Base-by-base conservation (phyloP, 192 early-diverging fungal genomes). In the Coemansia sp. region DNA sequence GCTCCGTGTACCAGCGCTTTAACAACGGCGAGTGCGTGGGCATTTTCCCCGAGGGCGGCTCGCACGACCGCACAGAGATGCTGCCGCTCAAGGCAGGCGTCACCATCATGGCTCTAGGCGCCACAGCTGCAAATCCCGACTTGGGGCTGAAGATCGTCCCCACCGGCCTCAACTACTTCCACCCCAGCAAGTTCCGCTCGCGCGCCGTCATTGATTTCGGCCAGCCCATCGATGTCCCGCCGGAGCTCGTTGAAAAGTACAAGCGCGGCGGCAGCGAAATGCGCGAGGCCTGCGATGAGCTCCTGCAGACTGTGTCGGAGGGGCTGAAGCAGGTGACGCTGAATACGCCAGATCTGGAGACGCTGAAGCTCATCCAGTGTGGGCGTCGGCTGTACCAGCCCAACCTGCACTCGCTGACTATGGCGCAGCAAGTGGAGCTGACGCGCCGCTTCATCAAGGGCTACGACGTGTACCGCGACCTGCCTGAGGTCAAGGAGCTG, bases 191-290 rank as follows among this genome's bases (percentile, higher is more conserved):
- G 79, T 99, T 98, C 89, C 89, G 98, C 59, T 96, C 94, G 10
- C 91, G 95, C 60, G 95, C 96, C n/a, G 96, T 98, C 41, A 88
- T 98, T 43, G 96, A 99, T 77, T 99, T 95, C 86, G 95, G 98
- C 39, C 87, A 93, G 44, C 94, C 95, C 0, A 91, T 99, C 63
- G 85, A 88, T 14, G 86, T 99, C 7, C 77, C 90, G 14, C 66
- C 76, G 7, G 91, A 94, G 67, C 77, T 93, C 5, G 91, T 99
- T n/a, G 88, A 89, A 33, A 86, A 90, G 71, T 99, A 92, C 81
- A 89, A 84, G 58, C 68, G 75, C 38, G 96, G 96, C 60, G 98
- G 98, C 10, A 64, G 74, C 0, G 88, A 92, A 2, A 95, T 94
- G 76, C 85, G 96, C 41, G 77, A 91, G 21, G 95, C 98, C 3